Conservation (phyloP, 192 early-diverging fungal genomes). For the Mycoemilia scoparia region DNA sequence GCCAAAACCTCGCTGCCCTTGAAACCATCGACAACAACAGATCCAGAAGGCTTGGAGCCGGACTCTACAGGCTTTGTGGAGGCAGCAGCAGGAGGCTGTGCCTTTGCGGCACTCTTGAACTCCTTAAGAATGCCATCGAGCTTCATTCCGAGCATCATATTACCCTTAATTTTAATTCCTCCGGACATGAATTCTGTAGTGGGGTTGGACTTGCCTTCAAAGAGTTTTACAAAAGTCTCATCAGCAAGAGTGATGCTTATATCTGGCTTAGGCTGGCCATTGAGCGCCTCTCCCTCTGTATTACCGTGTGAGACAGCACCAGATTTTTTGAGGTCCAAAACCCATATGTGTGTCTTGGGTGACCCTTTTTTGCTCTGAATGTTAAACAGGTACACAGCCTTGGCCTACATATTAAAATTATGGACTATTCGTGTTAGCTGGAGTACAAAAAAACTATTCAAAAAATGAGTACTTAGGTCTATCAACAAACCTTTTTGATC, state of each 20-base stretch:
- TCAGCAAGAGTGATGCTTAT: slow-evolving; percentile 54
- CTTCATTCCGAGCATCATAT: slow-evolving; percentile 58
- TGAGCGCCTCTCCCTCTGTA: slow-evolving; percentile 28
- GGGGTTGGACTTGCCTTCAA: slow-evolving; percentile 67
- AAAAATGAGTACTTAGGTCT: not conserved
- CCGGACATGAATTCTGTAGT: slow-evolving; percentile 87
- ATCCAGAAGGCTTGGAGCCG: slow-evolving; percentile 7
- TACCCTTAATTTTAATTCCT: slow-evolving; percentile 69
- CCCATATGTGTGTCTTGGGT: slow-evolving; percentile 60
- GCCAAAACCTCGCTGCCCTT: slow-evolving; percentile 56
- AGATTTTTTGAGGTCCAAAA: slow-evolving; percentile 69
- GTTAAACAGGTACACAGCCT: slow-evolving; percentile 77
- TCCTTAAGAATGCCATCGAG: slow-evolving; percentile 43
- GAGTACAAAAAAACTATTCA: not conserved
- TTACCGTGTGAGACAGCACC: slow-evolving; percentile 38
- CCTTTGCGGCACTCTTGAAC: slow-evolving; percentile 30
- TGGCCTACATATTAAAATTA: slow-evolving; percentile 41
- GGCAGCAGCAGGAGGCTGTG: slow-evolving; percentile 12
- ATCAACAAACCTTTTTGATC: not conserved
- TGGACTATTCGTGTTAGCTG: too few species aligned
- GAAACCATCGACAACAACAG: slow-evolving; percentile 49
- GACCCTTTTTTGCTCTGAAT: slow-evolving; percentile 47
- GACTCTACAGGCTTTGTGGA: slow-evolving; percentile 12
- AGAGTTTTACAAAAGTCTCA: slow-evolving; percentile 59
- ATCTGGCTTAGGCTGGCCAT: slow-evolving; percentile 55